Percentiles rank a stretch among this genome's conserved stretches.
These are phyloP conservation scores for Dendrostoma leiphaemia DNA, from an alignment of 2,329 filamentous ascomycete genomes.

Conservation along the genomic window DNA sequence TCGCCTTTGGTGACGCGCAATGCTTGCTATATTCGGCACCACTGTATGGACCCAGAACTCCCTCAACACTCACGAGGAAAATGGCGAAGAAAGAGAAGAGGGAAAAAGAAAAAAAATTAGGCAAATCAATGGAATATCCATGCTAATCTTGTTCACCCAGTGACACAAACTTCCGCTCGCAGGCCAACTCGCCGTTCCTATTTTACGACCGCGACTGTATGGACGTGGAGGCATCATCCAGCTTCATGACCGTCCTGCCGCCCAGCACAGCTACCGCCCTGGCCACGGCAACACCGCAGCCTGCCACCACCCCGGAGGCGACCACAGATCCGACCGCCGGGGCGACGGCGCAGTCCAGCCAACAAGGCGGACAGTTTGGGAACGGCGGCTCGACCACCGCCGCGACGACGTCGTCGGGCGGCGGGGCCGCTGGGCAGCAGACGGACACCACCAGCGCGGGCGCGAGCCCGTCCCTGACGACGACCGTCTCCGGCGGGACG, in stretches of 20 bases:
- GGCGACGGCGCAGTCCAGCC: background rate
- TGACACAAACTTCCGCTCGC: constrained; percentile 14
- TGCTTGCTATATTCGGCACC: constrained; percentile 14
- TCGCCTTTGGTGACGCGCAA: constrained; percentile 7
- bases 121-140: no score
- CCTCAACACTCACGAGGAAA: no score
- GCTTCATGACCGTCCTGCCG: constrained; percentile 8
- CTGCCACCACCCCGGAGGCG: background rate
- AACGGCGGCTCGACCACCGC: background rate
- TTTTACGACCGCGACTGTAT: constrained; percentile 19
- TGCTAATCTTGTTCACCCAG: background rate
- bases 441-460: background rate
- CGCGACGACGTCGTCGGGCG: background rate
- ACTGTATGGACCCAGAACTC: background rate
- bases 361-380: background rate
- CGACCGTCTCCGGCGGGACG: background rate
- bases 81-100: no score
- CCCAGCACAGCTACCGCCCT: background rate
- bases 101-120: background rate
- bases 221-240: constrained; percentile 10
- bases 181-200: constrained; percentile 14
- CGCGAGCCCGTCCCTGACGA: background rate
- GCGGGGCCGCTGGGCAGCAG: background rate
- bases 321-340: no score
- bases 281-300: background rate